Base-by-base conservation (phyloP, 371 early-diverging fungal genomes). In the Syncephalastrum racemosum region DNA sequence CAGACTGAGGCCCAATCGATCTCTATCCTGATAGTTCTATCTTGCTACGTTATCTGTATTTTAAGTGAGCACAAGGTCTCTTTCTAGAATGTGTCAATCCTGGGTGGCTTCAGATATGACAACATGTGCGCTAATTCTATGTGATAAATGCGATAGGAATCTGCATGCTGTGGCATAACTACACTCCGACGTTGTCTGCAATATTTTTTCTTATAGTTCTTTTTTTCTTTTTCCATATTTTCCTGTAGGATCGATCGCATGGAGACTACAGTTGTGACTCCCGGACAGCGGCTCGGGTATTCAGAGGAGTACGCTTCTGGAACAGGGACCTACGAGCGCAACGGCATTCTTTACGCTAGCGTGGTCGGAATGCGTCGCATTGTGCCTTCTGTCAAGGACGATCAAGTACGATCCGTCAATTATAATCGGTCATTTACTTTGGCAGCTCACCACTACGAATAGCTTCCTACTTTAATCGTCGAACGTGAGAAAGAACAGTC, bases 211-310 rank as follows among this genome's bases (percentile, higher is more conserved):
- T 51, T 50, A n/a, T 5, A 4, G 31, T 4, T 15, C 19, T 19
- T 13, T 19, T 16, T 18, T 49, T 42, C 14, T 27, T 12, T 50
- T 36, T 36, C 15, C 12, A 50, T 23, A 40, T 41, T 42, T 22
- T 42, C 18, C 15, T 31, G 36, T 31, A n/a, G 36, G 36, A 31
- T 31, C 36, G 36, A 46, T 47, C 22, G 16, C 16, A 59, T 59
- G 59, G 59, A 59, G 16, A 52, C 47, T 27, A 50, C 53, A 48
- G 77, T 81, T 39, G 86, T 90, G 6, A 87, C 87, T 4, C 93
- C 93, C 4, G 95, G 93, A n/a, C 90, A 89, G 44, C 84, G 92
- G 36, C 76, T 94, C 42, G 93, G 93, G 2, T 81, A 82, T 61
- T 74, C 85, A 15, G 81, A 82, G 50, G 91, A 92, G 49, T 89